These are phyloP conservation scores for Moesziomyces aphidis DNA, from an alignment of 1,284 basidiomycete species.

Conservation along the genomic window DNA sequence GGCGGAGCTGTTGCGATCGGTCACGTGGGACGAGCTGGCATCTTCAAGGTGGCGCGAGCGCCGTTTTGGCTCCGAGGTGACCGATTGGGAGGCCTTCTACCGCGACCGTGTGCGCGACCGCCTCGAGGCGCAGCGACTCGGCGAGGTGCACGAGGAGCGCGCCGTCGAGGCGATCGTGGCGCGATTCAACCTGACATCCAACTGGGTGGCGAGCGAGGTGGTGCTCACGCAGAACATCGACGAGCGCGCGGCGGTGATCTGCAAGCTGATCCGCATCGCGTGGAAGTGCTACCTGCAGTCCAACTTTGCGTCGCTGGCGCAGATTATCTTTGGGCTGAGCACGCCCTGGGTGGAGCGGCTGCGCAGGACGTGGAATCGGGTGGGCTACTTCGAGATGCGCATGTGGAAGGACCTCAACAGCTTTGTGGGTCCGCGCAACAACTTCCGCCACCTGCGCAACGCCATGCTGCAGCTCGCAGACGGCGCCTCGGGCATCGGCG, in stretches of 20 bases:
- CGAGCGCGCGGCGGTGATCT: conserved; percentile 77
- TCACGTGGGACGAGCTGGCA: conserved; percentile 86
- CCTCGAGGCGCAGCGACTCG: conserved; percentile 72
- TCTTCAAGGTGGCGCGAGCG: conserved; percentile 69
- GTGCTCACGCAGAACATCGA: conserved; percentile 68
- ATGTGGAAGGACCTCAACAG: conserved; percentile 80
- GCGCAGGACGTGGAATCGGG: conserved; percentile 76
- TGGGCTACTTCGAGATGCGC: conserved; percentile 80
- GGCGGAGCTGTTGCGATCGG: conserved; percentile 81
- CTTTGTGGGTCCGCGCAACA: conserved; percentile 77
- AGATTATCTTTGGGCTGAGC: conserved; percentile 82
- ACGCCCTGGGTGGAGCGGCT: conserved; percentile 80
- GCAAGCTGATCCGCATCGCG: conserved; percentile 86
- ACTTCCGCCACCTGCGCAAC: conserved; percentile 75
- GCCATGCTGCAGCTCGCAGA: conserved; percentile 57
- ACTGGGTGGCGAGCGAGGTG: conserved; percentile 84
- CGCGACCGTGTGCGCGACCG: conserved; percentile 80
- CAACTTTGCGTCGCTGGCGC: conserved; percentile 84
- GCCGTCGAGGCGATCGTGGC: conserved; percentile 76
- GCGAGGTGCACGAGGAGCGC: conserved; percentile 40
- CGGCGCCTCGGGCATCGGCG: conserved; percentile 11
- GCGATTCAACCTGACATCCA: conserved; percentile 85
- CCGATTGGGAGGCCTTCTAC: conserved; percentile 85
- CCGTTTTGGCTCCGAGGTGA: conserved; percentile 73
- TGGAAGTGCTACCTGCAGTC: conserved; percentile 86